phyloP scores from a whole-genome alignment of 345 rosid species.

The Ailanthus altissimus region DNA sequence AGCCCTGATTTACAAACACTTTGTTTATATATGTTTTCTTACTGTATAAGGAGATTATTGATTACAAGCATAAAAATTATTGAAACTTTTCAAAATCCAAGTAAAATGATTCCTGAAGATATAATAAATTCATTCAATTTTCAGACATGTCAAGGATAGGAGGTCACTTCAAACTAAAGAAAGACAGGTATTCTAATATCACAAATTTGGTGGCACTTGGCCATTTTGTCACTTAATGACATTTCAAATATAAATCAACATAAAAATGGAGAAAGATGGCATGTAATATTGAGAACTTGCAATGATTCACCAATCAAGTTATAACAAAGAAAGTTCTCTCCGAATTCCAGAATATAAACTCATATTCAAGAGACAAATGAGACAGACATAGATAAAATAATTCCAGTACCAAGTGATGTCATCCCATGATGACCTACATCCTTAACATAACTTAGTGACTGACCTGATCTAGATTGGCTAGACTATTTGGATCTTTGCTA shows the following conservation, averaged over 20 bases:
- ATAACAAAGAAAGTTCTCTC: not conserved
- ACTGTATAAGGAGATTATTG: not conserved
- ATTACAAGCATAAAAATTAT: not conserved
- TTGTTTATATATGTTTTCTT: not conserved
- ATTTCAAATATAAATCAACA: not conserved
- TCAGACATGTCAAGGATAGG: not conserved
- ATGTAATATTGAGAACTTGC: not conserved
- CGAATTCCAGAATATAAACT: not conserved
- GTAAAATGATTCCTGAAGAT: not conserved
- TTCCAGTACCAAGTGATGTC: not conserved
- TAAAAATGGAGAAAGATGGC: not conserved
- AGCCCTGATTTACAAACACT: not conserved
- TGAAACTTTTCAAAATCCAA: too few relatives aligned
- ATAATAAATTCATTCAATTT: not conserved
- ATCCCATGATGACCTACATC: not conserved
- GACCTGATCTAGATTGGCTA: slow-evolving; percentile 95
- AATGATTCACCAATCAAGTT: not conserved
- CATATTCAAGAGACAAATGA: not conserved
- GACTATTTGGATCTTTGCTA: slow-evolving; percentile 99
- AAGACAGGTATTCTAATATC: not conserved
- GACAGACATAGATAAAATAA: not conserved
- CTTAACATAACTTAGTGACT: slow-evolving; percentile 11
- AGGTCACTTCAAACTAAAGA: not conserved
- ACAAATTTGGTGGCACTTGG: not conserved
- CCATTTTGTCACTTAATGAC: not conserved